Conservation (phyloP, 805 yeast genomes). For the Helenozyma baotianmanensis region DNA sequence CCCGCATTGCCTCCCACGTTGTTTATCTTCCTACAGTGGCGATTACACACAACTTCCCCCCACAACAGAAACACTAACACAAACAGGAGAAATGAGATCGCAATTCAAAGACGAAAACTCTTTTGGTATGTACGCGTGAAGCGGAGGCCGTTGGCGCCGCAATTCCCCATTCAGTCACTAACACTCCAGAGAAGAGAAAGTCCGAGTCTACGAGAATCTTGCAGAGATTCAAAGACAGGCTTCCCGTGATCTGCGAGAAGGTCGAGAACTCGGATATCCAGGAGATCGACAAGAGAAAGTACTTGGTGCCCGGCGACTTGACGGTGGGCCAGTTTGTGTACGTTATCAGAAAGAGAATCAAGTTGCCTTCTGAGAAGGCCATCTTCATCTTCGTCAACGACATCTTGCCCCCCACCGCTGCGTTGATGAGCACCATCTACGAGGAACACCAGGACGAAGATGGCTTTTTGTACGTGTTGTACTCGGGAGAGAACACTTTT, state of each 20-base stretch:
- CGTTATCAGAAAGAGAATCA: constrained; percentile 93
- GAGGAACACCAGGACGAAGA: constrained; percentile 98
- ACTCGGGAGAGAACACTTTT: constrained; percentile 97
- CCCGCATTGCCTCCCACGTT: too few species aligned
- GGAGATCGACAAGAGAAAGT: constrained; percentile 94
- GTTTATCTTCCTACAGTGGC: constrained; percentile 1
- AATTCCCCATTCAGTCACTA: constrained; percentile 5
- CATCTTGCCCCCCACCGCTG: constrained; percentile 96
- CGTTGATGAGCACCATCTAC: constrained; percentile 89
- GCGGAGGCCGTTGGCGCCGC: background rate
- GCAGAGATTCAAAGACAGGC: constrained; percentile 83
- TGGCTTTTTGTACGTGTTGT: constrained; percentile 92
- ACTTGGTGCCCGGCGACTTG: constrained; percentile 91
- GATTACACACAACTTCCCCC: constrained; percentile 1
- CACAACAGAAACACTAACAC: background rate
- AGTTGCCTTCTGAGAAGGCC: constrained; percentile 95
- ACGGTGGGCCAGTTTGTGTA: constrained; percentile 98
- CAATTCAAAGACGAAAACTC: constrained; percentile 95
- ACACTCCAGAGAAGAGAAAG: constrained; percentile 70
- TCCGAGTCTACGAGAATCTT: constrained; percentile 91
- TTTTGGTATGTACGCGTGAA: constrained; percentile 56
- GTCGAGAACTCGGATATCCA: constrained; percentile 96
- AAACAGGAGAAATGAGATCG: constrained; percentile 59
- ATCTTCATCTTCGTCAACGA: constrained; percentile 96
- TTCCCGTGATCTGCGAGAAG: constrained; percentile 96